These are phyloP conservation scores for Daldinia loculata DNA, from an alignment of 495 filamentous ascomycete species.

Conservation along the genomic window DNA sequence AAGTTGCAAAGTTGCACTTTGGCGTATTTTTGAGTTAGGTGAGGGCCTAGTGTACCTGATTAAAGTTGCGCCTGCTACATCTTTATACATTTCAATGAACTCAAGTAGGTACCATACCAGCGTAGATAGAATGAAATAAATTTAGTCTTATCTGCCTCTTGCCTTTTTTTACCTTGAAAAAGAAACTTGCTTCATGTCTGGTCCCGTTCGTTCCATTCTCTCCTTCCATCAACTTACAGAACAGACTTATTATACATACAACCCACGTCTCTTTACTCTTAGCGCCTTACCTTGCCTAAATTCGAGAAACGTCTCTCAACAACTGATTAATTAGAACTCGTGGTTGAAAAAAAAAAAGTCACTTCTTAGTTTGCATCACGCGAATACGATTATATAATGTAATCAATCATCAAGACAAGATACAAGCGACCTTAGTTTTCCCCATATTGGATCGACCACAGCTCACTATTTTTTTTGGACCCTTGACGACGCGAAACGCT, in stretches of 20 bases:
- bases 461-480: constrained; percentile 28
- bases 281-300: neutral
- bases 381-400: constrained; percentile 34
- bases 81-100: constrained; percentile 3
- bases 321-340: constrained; percentile 26
- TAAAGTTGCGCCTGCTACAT: constrained; percentile 13
- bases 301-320: constrained; percentile 35
- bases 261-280: neutral
- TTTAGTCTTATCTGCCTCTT: neutral
- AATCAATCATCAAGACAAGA: constrained; percentile 14
- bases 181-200: neutral
- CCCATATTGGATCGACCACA: constrained; percentile 22
- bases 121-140: constrained; percentile 7
- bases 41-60: constrained; percentile 13
- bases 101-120: neutral
- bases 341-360: constrained; percentile 15
- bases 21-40: constrained; percentile 18
- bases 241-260: neutral
- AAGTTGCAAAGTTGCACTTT: constrained; percentile 1
- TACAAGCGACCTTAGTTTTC: constrained; percentile 1
- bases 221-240: neutral
- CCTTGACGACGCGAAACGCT: constrained; percentile 38
- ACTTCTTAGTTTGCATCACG: constrained; percentile 28
- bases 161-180: neutral
- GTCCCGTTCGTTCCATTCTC: neutral